Evolutionary conservation across 768 basidiomycete genomes (phyloP).

Genomic region (Trametes villosa): DNA sequence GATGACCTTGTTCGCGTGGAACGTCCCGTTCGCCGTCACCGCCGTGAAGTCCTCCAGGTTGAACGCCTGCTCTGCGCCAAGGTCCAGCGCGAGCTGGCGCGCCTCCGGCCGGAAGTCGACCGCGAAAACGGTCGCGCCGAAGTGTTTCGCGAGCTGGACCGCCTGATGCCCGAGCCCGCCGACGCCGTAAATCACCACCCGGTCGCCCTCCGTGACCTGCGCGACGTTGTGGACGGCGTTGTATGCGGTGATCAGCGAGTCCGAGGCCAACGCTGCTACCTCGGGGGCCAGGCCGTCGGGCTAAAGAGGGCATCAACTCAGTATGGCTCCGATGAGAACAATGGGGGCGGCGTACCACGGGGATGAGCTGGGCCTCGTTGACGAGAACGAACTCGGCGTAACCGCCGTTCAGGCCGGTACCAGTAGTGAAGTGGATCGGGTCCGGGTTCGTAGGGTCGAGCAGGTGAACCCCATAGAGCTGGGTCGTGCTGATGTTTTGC

Average conservation of each 20-base stretch:
- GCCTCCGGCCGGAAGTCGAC: constrained; percentile 29
- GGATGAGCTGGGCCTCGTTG: neutral
- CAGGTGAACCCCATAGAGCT: constrained; percentile 6
- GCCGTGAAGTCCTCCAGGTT: constrained; percentile 23
- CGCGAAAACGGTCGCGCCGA: constrained; percentile 33
- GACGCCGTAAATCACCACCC: constrained; percentile 17
- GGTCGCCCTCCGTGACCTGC: constrained; percentile 3
- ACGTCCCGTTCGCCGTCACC: constrained; percentile 5
- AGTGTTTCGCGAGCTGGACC: constrained; percentile 29
- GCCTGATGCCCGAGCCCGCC: constrained; percentile 19
- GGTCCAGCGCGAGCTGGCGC: constrained; percentile 26
- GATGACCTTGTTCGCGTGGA: constrained; percentile 30
- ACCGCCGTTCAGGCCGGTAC: constrained; percentile 7
- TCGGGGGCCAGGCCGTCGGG: constrained; percentile 6
- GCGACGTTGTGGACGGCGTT: constrained; percentile 10
- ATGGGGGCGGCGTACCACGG: neutral
- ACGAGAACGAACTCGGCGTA: constrained; percentile 14
- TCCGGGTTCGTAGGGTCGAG: neutral
- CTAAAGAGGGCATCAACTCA: neutral
- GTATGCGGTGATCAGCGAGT: constrained; percentile 1
- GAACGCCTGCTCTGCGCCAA: constrained; percentile 30
- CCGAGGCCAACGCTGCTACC: neutral
- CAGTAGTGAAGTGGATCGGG: neutral
- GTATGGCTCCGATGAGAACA: too few species aligned
- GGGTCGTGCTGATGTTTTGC: neutral